Base-by-base conservation (phyloP, 148 eudicot species). In the Rhododendron simsii region DNA sequence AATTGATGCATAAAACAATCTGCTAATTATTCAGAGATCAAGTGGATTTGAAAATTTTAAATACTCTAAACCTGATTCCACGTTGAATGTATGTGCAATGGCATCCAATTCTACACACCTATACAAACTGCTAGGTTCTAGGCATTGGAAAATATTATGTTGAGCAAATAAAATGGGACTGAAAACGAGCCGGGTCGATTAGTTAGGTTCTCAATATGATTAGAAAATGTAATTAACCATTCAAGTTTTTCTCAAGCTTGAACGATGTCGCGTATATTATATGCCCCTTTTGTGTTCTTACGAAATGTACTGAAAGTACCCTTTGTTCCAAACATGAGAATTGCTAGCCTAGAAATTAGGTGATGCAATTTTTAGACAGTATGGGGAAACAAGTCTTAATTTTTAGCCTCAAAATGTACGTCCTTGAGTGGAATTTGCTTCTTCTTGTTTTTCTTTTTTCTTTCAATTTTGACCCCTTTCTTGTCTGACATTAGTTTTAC, bases 21-120 rank as follows among this genome's bases (percentile, higher is more conserved):
- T 26, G 35, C 33, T 73, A 16, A 33, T 10, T 73, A 28, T 30
- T 73, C 39, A 30, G 77, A 39, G 44, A 39, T 39, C 18, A 28
- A 73, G 18, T 73, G 77, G 77, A 73, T 33, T 1, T 8, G 7
- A 18, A 73, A 73, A 73, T 16, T 39, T 26, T 7, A 28, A 26
- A 71, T 14, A 26, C 9, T 13, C 39, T 26, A 26, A 69, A 15
- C 15, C 39, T 12, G 20, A 33, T 73, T 73, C 37, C 6, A 7
- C 77, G 35, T 73, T 26, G 37, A 73, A 73, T 11, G 11, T 73
- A 61, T 61, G 67, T 61, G 10, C 77, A 26, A 5, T 33, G 39
- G 77, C 77, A 73, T 73, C 77, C 77, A 73, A 73, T 73, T 73
- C 77, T 73, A 26, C 35, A 73, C 39, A 73, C 11, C 75, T 51